phyloP scores from a whole-genome alignment of 2,329 filamentous ascomycete species.

The Mollisia scopiformis region DNA sequence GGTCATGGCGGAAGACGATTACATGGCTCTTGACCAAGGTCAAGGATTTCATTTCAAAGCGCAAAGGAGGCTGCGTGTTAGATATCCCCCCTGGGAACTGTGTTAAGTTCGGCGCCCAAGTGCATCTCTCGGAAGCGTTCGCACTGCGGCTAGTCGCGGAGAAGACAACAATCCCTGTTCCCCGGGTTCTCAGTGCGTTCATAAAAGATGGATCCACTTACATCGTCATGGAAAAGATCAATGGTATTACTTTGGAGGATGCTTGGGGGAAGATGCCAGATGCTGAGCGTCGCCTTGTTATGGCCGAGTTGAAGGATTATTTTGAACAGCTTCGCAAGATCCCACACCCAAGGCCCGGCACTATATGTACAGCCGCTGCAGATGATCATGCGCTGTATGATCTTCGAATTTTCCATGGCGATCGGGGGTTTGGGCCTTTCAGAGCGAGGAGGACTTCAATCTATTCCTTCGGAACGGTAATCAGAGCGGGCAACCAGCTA shows the following conservation, averaged over 20 bases:
- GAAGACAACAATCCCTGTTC: too few species aligned
- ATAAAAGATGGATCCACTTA: not conserved
- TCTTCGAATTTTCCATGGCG: not conserved
- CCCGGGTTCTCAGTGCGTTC: not conserved
- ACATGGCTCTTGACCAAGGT: too few species aligned
- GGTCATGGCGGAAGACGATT: too few species aligned
- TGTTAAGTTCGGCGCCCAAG: too few species aligned
- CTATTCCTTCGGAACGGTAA: not conserved
- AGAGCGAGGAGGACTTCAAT: not conserved
- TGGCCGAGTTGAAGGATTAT: not conserved
- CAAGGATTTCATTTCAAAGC: too few species aligned
- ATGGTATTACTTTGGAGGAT: not conserved
- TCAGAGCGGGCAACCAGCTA: too few species aligned
- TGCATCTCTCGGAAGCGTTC: too few species aligned
- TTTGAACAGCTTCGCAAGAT: not conserved
- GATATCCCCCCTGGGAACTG: too few species aligned
- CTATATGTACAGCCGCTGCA: not conserved
- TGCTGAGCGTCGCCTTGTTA: not conserved
- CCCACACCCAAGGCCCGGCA: not conserved
- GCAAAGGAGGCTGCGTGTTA: too few species aligned
- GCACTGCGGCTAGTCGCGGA: not conserved
- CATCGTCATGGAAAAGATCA: not conserved
- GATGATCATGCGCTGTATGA: not conserved
- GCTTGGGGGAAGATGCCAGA: not conserved
- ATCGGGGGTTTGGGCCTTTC: not conserved